Evolutionary conservation across 495 filamentous ascomycete species (phyloP), one percentile per base, ranked within the genome.

Genomic region (Rusavskia elegans): DNA sequence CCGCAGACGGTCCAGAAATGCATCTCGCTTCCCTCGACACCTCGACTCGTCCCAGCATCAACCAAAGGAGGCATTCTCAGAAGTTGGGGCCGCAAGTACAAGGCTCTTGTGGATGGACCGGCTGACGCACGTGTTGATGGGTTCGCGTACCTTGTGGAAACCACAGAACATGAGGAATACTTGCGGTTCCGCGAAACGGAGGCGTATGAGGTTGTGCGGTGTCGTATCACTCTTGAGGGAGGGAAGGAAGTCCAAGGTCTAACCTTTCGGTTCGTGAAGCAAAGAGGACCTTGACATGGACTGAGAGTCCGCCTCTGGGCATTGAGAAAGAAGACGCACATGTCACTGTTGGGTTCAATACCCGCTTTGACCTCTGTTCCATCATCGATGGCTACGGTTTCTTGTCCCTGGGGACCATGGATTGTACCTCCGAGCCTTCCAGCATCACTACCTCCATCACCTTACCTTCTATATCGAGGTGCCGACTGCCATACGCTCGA

Each of bases 171-270:
- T 42, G 68, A 75, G 55, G 66, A 70, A 35, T 60, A 57, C 14
- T 49, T 71, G 25, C 46, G 62, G 25, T 44, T 45, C 4, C 69
- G 70, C 46, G 68, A 72, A 55, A 70, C 66, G 48, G 61, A 63
- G 16, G 55, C 53, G 9, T 72, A 73, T 51, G 70, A 71, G 50
- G 68, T 72, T 2, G 66, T 71, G 14, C 50, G 67, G 27, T 75
- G 68, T 53, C 49, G 49, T 4, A 71, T 71, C 27, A 20, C 1
- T 21, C 23, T 57, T 20, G 32, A 21, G n/a, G 48, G 16, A 13
- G 23, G 17, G 17, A 8, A 46, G 6, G 37, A 23, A 11, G 44
- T 46, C 23, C 17, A 7, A 17, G 56, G 56, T 10, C 39, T 54
- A 0, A 57, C 52, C 1, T 59, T 59, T 20, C 35, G 57, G 16